Conservation (phyloP, 2,329 filamentous ascomycete species). For the Epichloe hybrida region DNA sequence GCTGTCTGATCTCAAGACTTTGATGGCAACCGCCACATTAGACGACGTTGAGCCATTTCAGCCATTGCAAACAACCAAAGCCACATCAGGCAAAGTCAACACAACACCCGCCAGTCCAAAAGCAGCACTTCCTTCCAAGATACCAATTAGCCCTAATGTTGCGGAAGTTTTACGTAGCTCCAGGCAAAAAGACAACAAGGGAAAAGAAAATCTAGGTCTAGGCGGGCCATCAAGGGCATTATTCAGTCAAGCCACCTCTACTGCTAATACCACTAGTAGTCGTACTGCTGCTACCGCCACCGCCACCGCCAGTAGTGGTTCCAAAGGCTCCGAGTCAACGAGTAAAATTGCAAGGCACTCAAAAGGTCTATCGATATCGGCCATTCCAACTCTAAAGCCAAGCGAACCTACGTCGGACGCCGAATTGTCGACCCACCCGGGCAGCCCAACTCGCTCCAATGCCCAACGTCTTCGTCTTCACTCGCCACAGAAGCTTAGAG, state of each 20-base stretch:
- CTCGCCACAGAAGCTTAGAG: constrained; percentile 62
- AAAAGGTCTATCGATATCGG: constrained; percentile 38
- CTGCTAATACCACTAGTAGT: neutral
- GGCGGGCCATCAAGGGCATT: constrained; percentile 4
- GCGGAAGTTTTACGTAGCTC: constrained; percentile 26
- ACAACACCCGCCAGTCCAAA: constrained; percentile 28
- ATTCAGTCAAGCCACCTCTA: neutral
- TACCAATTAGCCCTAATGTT: constrained; percentile 35
- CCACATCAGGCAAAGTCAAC: constrained; percentile 44
- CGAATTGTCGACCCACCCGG: constrained; percentile 12
- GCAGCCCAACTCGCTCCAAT: constrained; percentile 18
- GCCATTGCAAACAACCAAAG: constrained; percentile 38
- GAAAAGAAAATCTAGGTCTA: constrained; percentile 22
- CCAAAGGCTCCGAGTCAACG: constrained; percentile 12
- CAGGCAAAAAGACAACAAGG: constrained; percentile 29
- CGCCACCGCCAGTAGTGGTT: neutral
- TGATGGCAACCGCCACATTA: constrained; percentile 49
- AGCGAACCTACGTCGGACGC: constrained; percentile 15
- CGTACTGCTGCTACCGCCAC: neutral
- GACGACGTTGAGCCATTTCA: constrained; percentile 24
- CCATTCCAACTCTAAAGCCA: constrained; percentile 40
- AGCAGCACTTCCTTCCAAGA: constrained; percentile 32
- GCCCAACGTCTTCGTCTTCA: constrained; percentile 51
- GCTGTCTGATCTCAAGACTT: constrained; percentile 65
- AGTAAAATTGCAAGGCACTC: constrained; percentile 23